Evolutionary conservation across 345 rosid genomes (phyloP), one percentile per base, ranked within the genome.

Genomic region (Clarkia xantiana): DNA sequence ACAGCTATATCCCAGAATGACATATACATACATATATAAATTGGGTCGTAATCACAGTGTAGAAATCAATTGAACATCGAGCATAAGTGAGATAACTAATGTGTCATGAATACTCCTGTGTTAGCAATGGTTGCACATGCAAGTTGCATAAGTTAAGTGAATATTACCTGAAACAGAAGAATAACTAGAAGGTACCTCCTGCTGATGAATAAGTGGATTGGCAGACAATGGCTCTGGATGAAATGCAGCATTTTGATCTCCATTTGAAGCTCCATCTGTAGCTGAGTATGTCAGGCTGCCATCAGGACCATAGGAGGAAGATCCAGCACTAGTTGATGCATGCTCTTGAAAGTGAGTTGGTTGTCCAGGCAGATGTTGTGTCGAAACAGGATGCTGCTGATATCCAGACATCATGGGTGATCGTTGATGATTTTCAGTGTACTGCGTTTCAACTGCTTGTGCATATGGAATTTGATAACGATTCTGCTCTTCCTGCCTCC

Each of bases 111-210:
- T 49, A 54, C 55, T 60, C 65, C 70, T 59, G 71, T 72, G 74
- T 67, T 71, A 74, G 66, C 54, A 77, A 67, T 70, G 68, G 73
- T 72, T 68, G 69, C 74, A 72, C 61, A 68, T 45, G 70, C 73
- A 75, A 76, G 60, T 67, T 53, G 65, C 67, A 69, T 70, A 66
- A 63, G 62, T 74, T 61, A 67, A 72, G 76, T 72, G 69, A 78
- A 75, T 64, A 76, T 93, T 93, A 93, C 97, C 99, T 93, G 99
- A 60, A 70, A 79, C 81, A 71, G 99, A 82, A 82, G 96, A 93
- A 93, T 93, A 84, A 87, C 97, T 82, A 87, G 84, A 93, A 93
- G 99, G 82, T 93, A 87, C 99, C 96, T 93, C 99, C 97, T 87
- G 99, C 95, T 60, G 88, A 82, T 74, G 84, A 84, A 72, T 76